These are phyloP conservation scores for Fusarium sp. DNA, from an alignment of 2,329 filamentous ascomycete genomes.

Conservation along the genomic window DNA sequence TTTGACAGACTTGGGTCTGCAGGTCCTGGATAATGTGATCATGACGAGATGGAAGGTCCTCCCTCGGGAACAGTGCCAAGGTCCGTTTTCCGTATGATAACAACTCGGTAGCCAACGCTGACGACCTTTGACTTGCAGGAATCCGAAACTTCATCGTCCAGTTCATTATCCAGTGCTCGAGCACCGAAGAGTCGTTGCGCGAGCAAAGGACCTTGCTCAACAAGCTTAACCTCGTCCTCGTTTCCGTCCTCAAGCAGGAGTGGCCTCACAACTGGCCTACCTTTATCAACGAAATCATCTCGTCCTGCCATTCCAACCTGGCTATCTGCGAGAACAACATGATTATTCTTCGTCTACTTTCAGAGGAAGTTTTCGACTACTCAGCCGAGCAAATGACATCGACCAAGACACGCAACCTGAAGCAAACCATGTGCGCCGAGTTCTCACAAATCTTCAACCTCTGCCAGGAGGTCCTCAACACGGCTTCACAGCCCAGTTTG, in stretches of 20 bases:
- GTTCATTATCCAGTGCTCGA: slow-evolving; percentile 96
- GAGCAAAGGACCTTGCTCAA: slow-evolving; percentile 91
- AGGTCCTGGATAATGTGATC: slow-evolving; percentile 98
- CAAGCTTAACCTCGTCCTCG: slow-evolving; percentile 97
- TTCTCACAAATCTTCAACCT: slow-evolving; percentile 99
- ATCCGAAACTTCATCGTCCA: slow-evolving; percentile 99
- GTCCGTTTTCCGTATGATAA: slow-evolving; percentile 58
- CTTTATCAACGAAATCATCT: slow-evolving; percentile 99
- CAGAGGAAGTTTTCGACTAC: slow-evolving; percentile 99
- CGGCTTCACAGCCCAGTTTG: slow-evolving; percentile 87
- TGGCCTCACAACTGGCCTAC: slow-evolving; percentile 99
- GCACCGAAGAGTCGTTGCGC: slow-evolving; percentile 88
- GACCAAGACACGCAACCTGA: slow-evolving; percentile 93
- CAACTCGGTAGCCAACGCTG: slow-evolving; percentile 19
- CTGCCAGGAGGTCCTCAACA: slow-evolving; percentile 94
- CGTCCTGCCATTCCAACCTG: slow-evolving; percentile 93
- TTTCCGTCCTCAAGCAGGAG: slow-evolving; percentile 98
- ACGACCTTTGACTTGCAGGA: slow-evolving; percentile 65
- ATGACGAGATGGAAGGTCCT: slow-evolving; percentile 99
- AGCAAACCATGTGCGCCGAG: slow-evolving; percentile 98
- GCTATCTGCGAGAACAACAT: slow-evolving; percentile 99
- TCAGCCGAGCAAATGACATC: slow-evolving; percentile 99
- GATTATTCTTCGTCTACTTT: slow-evolving; percentile 94
- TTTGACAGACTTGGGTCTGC: slow-evolving; percentile 84
- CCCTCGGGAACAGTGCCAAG: slow-evolving; percentile 95